phyloP scores from a whole-genome alignment of 1,284 basidiomycete species.

The Puccinia horiana region DNA sequence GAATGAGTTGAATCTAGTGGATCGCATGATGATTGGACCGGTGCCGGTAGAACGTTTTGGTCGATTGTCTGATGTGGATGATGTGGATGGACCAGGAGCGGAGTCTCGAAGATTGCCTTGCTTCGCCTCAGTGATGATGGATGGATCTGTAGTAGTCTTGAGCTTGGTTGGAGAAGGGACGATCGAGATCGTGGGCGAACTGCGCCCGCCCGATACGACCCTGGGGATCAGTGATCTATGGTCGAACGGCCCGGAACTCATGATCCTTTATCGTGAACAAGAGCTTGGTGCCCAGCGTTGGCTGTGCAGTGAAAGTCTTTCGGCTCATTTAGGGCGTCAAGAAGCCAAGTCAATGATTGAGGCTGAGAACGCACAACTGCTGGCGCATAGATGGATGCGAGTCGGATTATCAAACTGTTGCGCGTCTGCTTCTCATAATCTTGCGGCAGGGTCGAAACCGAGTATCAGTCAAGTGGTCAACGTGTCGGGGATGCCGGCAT shows the following conservation, averaged over 20 bases:
- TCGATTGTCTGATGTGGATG: slow-evolving; percentile 20
- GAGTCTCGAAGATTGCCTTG: not conserved
- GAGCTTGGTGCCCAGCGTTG: slow-evolving; percentile 28
- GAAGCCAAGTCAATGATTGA: slow-evolving; percentile 31
- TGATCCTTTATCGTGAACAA: slow-evolving; percentile 34
- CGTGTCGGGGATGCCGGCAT: not conserved
- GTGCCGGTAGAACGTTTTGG: slow-evolving; percentile 38
- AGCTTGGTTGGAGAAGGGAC: slow-evolving; percentile 16
- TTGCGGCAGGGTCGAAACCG: not conserved
- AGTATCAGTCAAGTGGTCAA: slow-evolving; percentile 8
- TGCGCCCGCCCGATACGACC: slow-evolving; percentile 2
- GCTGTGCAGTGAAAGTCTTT: slow-evolving; percentile 22
- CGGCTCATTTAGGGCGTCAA: slow-evolving; percentile 1
- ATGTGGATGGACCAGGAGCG: not conserved
- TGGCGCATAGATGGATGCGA: slow-evolving; percentile 1
- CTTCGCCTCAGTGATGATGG: slow-evolving; percentile 25
- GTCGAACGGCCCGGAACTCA: slow-evolving; percentile 37
- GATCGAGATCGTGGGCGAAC: slow-evolving; percentile 6
- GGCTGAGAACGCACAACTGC: slow-evolving; percentile 15
- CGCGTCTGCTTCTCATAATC: not conserved
- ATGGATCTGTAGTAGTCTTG: slow-evolving; percentile 24
- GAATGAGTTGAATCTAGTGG: slow-evolving; percentile 1
- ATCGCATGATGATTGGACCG: slow-evolving; percentile 29
- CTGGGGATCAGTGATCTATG: slow-evolving; percentile 31
- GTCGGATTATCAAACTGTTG: slow-evolving; percentile 2